phyloP scores from a whole-genome alignment of 176 grass and related monocot species.

The Olyra latifolia region DNA sequence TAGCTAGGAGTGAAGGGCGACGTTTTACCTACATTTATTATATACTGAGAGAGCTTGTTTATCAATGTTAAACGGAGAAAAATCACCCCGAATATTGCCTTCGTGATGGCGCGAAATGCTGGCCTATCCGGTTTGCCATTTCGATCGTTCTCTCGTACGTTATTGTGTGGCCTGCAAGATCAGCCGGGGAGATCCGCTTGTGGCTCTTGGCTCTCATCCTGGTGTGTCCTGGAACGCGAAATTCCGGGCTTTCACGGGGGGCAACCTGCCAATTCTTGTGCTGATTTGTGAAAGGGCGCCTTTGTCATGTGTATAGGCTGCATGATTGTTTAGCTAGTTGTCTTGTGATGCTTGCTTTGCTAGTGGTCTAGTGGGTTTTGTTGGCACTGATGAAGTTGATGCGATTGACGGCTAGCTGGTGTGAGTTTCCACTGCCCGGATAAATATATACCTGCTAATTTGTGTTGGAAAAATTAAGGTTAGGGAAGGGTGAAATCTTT shows the following conservation, averaged over 20 bases:
- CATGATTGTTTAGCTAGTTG: not conserved
- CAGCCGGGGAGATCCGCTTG: not conserved
- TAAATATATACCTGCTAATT: not conserved
- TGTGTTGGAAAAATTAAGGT: not conserved
- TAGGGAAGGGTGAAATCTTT: not conserved
- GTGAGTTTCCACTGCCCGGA: not conserved
- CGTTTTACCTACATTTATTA: not conserved
- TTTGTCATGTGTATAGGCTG: constrained; percentile 5
- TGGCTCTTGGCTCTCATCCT: not conserved
- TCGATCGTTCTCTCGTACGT: not conserved
- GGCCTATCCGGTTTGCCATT: not conserved
- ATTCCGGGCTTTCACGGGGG: not conserved
- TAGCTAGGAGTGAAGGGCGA: too few relatives aligned
- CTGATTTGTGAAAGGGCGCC: not conserved
- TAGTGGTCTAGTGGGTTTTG: not conserved
- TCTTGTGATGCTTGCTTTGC: not conserved
- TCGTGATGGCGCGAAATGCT: not conserved
- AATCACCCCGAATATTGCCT: not conserved
- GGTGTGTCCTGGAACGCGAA: not conserved
- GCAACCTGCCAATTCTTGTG: not conserved
- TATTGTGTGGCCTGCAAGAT: not conserved
- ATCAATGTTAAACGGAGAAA: not conserved
- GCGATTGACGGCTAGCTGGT: not conserved
- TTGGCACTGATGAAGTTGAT: not conserved
- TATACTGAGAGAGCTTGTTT: not conserved